A percentile compares a stretch with the other conserved stretches of the same genome.
phyloP scores from a whole-genome alignment of 2,329 filamentous ascomycete genomes.

The Colletotrichum musae region DNA sequence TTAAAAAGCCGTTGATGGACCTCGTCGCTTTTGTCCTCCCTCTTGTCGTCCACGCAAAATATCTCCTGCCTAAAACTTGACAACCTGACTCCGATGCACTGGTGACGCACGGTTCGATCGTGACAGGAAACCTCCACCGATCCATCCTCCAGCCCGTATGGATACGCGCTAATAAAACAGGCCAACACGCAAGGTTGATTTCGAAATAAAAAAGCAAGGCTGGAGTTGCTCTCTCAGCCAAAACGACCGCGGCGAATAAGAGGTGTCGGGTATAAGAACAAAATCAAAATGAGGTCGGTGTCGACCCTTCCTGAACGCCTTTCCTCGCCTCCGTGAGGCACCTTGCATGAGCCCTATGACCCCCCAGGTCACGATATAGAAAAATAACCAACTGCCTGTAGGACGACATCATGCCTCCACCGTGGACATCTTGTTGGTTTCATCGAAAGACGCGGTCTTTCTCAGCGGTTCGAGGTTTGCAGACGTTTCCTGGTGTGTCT shows the following conservation, averaged over 20 bases:
- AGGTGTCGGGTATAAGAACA: constrained; percentile 54
- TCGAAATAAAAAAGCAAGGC: constrained; percentile 9
- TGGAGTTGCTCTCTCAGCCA: constrained; percentile 14
- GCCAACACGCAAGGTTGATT: constrained; percentile 18
- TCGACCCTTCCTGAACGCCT: constrained; percentile 38
- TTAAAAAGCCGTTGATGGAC: constrained; percentile 33
- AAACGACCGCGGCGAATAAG: constrained; percentile 49
- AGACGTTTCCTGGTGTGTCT: constrained; percentile 51
- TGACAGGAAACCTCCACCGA: constrained; percentile 8
- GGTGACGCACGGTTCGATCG: constrained; percentile 5
- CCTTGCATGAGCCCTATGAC: constrained; percentile 2
- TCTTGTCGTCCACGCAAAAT: not conserved
- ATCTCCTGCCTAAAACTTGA: not conserved
- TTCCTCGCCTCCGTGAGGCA: constrained; percentile 20
- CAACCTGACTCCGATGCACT: constrained; percentile 11
- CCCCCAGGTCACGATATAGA: not conserved
- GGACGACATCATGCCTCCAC: constrained; percentile 35
- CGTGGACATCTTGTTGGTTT: constrained; percentile 44
- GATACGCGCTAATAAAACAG: constrained; percentile 40
- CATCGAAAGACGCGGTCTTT: constrained; percentile 51
- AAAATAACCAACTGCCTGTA: constrained; percentile 42
- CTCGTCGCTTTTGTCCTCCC: constrained; percentile 27
- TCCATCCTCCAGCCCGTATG: constrained; percentile 17
- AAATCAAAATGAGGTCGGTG: constrained; percentile 30
- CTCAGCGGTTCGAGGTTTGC: constrained; percentile 57